Evolutionary conservation across 2,329 filamentous ascomycete species (phyloP).

Genomic region (Cyphellophora attinorum): DNA sequence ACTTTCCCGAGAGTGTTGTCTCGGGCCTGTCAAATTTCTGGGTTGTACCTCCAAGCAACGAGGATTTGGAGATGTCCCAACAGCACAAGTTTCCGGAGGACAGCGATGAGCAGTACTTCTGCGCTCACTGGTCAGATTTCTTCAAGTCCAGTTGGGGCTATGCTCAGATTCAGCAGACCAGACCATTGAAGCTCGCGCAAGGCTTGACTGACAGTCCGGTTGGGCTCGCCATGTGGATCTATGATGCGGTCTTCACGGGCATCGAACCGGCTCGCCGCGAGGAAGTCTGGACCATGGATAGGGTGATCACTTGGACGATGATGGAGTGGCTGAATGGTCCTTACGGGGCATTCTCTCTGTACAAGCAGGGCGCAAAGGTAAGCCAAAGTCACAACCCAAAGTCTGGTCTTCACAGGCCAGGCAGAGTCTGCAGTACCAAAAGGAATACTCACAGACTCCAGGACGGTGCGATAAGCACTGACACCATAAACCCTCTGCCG

Average conservation of each 20-base stretch:
- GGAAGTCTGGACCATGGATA: slow-evolving; percentile 16
- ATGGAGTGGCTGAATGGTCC: slow-evolving; percentile 21
- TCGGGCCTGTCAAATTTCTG: slow-evolving; percentile 19
- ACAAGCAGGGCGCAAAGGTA: slow-evolving; percentile 15
- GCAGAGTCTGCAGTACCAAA: slow-evolving; percentile 2
- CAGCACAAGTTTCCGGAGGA: slow-evolving; percentile 3
- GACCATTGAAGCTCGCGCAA: slow-evolving; percentile 18
- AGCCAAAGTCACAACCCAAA: too few species aligned
- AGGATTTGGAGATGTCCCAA: slow-evolving; percentile 4
- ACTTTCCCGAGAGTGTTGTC: slow-evolving; percentile 16
- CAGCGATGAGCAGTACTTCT: slow-evolving; percentile 11
- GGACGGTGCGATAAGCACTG: slow-evolving; percentile 7
- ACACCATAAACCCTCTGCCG: slow-evolving; percentile 4
- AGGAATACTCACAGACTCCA: slow-evolving; percentile 1
- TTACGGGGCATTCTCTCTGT: slow-evolving; percentile 11
- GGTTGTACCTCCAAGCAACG: slow-evolving; percentile 7
- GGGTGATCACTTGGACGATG: slow-evolving; percentile 22
- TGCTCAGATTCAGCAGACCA: slow-evolving; percentile 12
- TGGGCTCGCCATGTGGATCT: slow-evolving; percentile 22
- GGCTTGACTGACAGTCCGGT: slow-evolving; percentile 20
- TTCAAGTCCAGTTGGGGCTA: slow-evolving; percentile 12
- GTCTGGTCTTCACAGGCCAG: too few species aligned
- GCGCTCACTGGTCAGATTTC: slow-evolving; percentile 7
- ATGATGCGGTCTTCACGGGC: slow-evolving; percentile 16
- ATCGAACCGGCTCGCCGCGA: slow-evolving; percentile 7